Percentiles rank a stretch among this genome's conserved stretches.
phyloP scores from a whole-genome alignment of 352 stramenopile species.

The Globisporangium okanoganense region DNA sequence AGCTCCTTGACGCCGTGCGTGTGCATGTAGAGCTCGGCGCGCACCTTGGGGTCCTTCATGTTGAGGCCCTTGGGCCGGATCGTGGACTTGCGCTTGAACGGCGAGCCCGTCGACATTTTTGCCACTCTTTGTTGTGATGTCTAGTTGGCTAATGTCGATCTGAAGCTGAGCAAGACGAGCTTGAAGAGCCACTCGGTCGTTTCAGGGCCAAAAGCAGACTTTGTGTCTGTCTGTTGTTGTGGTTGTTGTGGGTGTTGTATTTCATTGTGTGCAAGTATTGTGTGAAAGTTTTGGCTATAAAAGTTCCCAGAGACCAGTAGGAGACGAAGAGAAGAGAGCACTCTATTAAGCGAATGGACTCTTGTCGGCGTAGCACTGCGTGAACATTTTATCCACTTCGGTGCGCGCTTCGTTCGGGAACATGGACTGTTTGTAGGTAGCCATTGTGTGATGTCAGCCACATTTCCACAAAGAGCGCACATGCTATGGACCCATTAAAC shows the following conservation, averaged over 20 bases:
- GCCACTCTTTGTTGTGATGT: background rate
- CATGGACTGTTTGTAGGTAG: conserved; percentile 48
- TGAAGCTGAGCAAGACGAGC: background rate
- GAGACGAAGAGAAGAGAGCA: background rate
- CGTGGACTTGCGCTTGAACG: conserved; percentile 10
- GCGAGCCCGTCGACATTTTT: background rate
- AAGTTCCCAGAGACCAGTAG: background rate
- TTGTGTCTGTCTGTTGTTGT: background rate
- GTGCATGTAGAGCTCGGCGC: conserved; percentile 58
- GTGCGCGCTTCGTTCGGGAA: conserved; percentile 58
- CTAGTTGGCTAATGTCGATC: background rate
- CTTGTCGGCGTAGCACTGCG: conserved; percentile 67
- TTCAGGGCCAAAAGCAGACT: background rate
- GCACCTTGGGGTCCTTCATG: conserved; percentile 63
- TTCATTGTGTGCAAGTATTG: background rate
- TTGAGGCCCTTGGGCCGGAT: conserved; percentile 24
- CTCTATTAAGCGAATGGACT: conserved; percentile 44
- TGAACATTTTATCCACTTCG: conserved; percentile 80
- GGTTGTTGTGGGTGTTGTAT: background rate
- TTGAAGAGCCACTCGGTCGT: background rate
- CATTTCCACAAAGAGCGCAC: background rate
- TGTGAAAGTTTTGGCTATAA: background rate
- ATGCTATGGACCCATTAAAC: conserved; percentile 8
- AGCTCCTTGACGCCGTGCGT: conserved; percentile 65
- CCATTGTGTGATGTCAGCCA: background rate